A percentile compares a stretch with the other conserved stretches of the same genome.
Conservation (phyloP, 2,329 filamentous ascomycete genomes). For the Emydomyces testavorans region DNA sequence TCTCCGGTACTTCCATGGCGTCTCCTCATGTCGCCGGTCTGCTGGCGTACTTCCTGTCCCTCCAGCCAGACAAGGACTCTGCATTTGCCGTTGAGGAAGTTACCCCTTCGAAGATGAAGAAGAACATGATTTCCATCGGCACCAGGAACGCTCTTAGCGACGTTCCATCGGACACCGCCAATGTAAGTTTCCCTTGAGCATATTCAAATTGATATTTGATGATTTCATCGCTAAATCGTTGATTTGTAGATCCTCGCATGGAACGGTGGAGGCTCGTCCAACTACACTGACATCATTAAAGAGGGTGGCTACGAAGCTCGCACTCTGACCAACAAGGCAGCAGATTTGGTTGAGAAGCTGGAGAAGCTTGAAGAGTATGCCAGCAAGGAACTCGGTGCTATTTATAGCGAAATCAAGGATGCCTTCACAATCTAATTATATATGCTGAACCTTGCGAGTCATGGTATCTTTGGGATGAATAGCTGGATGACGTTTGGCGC, state of each 20-base stretch:
- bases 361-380: slow-evolving; percentile 38
- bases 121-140: slow-evolving; percentile 68
- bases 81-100: slow-evolving; percentile 82
- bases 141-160: slow-evolving; percentile 68
- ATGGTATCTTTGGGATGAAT: slow-evolving; percentile 8
- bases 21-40: slow-evolving; percentile 95
- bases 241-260: slow-evolving; percentile 63
- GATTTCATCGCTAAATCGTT: slow-evolving; percentile 20
- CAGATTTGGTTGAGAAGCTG: slow-evolving; percentile 38
- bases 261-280: slow-evolving; percentile 92
- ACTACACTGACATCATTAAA: slow-evolving; percentile 74
- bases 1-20: slow-evolving; percentile 98
- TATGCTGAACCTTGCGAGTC: slow-evolving; percentile 6
- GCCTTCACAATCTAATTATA: slow-evolving; percentile 30
- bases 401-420: slow-evolving; percentile 35
- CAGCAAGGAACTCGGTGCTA: slow-evolving; percentile 37
- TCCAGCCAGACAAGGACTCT: slow-evolving; percentile 81
- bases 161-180: slow-evolving; percentile 75
- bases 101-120: slow-evolving; percentile 89
- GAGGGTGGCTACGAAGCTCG: slow-evolving; percentile 57
- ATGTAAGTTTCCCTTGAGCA: slow-evolving; percentile 43
- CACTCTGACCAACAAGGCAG: slow-evolving; percentile 31
- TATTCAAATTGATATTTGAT: not conserved
- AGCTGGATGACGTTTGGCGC: slow-evolving; percentile 1
- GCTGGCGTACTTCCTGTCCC: slow-evolving; percentile 92